Conservation (phyloP, 148 eudicot genomes). For the Cornus suecica region DNA sequence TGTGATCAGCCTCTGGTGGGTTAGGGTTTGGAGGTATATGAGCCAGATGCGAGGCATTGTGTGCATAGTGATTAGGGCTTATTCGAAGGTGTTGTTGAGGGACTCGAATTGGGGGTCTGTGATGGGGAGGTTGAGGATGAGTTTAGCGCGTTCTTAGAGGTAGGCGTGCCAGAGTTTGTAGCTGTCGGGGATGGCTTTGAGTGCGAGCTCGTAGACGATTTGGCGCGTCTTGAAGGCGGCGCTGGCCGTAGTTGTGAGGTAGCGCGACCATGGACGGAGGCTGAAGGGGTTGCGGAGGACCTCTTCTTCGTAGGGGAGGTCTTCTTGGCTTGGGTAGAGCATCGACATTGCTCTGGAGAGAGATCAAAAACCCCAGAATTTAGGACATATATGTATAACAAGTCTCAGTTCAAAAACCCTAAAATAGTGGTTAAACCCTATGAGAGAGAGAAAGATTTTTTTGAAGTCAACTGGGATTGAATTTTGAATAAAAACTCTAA, state of each 20-base stretch:
- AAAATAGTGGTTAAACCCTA: too few relatives aligned
- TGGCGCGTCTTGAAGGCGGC: slow-evolving; percentile 64
- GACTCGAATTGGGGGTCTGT: slow-evolving; percentile 55
- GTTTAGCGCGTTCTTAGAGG: slow-evolving; percentile 72
- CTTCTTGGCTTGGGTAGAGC: slow-evolving; percentile 56
- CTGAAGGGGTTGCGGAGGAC: slow-evolving; percentile 78
- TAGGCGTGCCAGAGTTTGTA: slow-evolving; percentile 92
- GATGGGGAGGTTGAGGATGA: slow-evolving; percentile 62
- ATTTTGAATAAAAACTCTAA: too few relatives aligned
- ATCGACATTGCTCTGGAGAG: slow-evolving; percentile 30
- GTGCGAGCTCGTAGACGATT: slow-evolving; percentile 79
- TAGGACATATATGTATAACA: too few relatives aligned
- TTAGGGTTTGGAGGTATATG: slow-evolving; percentile 63
- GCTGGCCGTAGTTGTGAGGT: slow-evolving; percentile 48
- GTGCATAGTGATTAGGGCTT: slow-evolving; percentile 89
- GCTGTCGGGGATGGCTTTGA: slow-evolving; percentile 82
- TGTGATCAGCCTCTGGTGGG: slow-evolving; percentile 56
- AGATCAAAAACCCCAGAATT: too few relatives aligned
- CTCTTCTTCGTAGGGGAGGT: slow-evolving; percentile 71
- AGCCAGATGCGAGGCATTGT: slow-evolving; percentile 96
- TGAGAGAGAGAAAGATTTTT: too few relatives aligned
- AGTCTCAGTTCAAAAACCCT: too few relatives aligned
- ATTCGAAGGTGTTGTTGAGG: slow-evolving; percentile 82
- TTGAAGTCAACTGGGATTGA: too few relatives aligned
- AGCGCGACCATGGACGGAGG: slow-evolving; percentile 90